Evolutionary conservation across 441 rosid species (phyloP).

Genomic region (Populus tomentosa): DNA sequence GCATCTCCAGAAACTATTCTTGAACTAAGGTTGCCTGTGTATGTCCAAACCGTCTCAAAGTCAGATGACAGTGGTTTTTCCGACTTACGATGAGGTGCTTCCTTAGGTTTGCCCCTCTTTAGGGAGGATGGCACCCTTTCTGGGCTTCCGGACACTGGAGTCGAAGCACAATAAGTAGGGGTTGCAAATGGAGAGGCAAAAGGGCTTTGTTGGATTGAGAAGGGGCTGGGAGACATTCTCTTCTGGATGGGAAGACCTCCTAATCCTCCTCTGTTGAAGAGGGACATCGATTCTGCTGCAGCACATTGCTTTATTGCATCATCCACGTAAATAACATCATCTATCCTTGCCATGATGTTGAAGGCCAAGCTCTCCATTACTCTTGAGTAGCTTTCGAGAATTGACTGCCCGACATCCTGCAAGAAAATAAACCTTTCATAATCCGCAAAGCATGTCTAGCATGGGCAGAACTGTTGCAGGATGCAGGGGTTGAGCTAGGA

Average conservation of each 20-base stretch:
- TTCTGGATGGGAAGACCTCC: constrained; percentile 70
- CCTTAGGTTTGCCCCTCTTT: constrained; percentile 37
- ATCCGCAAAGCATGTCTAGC: background rate
- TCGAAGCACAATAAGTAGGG: constrained; percentile 55
- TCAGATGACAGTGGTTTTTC: constrained; percentile 40
- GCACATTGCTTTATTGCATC: constrained; percentile 59
- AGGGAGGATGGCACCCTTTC: constrained; percentile 41
- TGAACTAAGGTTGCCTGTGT: constrained; percentile 63
- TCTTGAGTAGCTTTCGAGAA: constrained; percentile 95
- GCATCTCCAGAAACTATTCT: constrained; percentile 66
- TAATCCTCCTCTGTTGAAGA: constrained; percentile 55
- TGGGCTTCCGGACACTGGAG: constrained; percentile 67
- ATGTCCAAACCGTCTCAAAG: constrained; percentile 68
- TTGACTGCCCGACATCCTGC: constrained; percentile 97
- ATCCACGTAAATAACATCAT: constrained; percentile 82
- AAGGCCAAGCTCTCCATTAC: constrained; percentile 98
- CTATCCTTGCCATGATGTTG: constrained; percentile 92
- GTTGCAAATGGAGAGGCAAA: constrained; percentile 68
- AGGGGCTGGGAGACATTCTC: constrained; percentile 64
- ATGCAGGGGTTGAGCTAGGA: too few species aligned
- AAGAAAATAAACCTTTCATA: background rate
- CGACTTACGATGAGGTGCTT: constrained; percentile 30
- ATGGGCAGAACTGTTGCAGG: background rate
- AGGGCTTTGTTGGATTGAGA: constrained; percentile 63
- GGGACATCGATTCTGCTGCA: constrained; percentile 52